Conservation (phyloP, 1,139 yeast species). For the Lodderomyces parapsilosis region DNA sequence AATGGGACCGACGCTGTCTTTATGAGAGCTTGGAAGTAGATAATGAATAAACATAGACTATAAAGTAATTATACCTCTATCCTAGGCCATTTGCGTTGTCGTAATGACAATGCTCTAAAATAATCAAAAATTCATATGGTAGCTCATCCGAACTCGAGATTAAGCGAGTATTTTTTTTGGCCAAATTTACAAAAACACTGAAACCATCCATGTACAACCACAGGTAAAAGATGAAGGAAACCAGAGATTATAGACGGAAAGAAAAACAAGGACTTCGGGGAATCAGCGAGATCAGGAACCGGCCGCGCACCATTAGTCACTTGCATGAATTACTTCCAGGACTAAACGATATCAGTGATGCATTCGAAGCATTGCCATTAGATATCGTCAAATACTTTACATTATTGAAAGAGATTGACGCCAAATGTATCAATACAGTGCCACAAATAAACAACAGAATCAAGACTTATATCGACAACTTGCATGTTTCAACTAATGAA, state of each 20-base stretch:
- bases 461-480: conserved; percentile 47
- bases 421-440: conserved; percentile 77
- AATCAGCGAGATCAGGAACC: not conserved
- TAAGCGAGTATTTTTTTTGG: not conserved
- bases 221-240: conserved; percentile 1
- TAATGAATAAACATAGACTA: not conserved
- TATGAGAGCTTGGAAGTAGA: too few species aligned
- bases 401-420: conserved; percentile 86
- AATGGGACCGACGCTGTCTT: too few species aligned
- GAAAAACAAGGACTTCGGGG: conserved; percentile 2
- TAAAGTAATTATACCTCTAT: too few species aligned
- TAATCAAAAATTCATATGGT: too few species aligned
- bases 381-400: conserved; percentile 87
- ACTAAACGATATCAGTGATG: conserved; percentile 86
- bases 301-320: conserved; percentile 23
- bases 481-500: conserved; percentile 26
- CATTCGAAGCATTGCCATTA: conserved; percentile 84
- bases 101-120: too few species aligned
- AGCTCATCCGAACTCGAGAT: too few species aligned
- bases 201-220: too few species aligned
- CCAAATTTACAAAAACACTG: not conserved
- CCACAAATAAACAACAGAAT: conserved; percentile 67
- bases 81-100: too few species aligned
- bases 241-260: not conserved
- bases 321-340: conserved; percentile 71